Percentiles rank a stretch among this genome's conserved stretches.
phyloP scores from a whole-genome alignment of 257 asterid species.

The Solanum medicagineum region DNA sequence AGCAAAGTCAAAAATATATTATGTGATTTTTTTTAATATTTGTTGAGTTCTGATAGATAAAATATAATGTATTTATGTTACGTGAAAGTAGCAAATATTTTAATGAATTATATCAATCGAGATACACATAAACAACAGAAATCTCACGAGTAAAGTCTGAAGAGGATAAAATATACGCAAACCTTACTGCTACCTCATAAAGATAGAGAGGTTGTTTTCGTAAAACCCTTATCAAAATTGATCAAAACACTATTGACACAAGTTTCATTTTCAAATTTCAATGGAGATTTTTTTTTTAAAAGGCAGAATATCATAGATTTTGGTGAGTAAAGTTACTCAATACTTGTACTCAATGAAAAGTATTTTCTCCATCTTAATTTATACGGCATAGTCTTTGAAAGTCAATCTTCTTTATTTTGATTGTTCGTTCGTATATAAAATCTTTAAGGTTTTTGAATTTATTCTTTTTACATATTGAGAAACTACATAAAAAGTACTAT shows the following conservation, averaged over 20 bases:
- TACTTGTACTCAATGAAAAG: not conserved
- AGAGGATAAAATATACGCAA: too few relatives aligned
- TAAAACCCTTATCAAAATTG: not conserved
- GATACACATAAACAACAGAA: not conserved
- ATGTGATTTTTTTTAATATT: not conserved
- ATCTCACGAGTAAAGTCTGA: too few relatives aligned
- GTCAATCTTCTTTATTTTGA: not conserved
- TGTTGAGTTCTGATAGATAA: not conserved
- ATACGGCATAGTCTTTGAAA: not conserved
- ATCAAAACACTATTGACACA: not conserved
- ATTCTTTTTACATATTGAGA: not conserved
- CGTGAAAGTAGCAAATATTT: not conserved
- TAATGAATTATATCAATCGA: not conserved
- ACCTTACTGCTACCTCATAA: too few relatives aligned
- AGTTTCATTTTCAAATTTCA: not conserved
- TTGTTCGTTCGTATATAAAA: not conserved
- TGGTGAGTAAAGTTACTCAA: not conserved
- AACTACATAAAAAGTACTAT: not conserved
- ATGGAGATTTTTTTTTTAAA: not conserved
- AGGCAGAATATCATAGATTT: not conserved
- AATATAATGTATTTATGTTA: rapidly evolving
- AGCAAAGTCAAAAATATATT: not conserved
- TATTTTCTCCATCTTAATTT: rapidly evolving
- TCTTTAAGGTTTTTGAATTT: not conserved
- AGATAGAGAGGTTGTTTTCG: too few relatives aligned